Base-by-base conservation (phyloP, 768 basidiomycete species). In the Vararia minispora region DNA sequence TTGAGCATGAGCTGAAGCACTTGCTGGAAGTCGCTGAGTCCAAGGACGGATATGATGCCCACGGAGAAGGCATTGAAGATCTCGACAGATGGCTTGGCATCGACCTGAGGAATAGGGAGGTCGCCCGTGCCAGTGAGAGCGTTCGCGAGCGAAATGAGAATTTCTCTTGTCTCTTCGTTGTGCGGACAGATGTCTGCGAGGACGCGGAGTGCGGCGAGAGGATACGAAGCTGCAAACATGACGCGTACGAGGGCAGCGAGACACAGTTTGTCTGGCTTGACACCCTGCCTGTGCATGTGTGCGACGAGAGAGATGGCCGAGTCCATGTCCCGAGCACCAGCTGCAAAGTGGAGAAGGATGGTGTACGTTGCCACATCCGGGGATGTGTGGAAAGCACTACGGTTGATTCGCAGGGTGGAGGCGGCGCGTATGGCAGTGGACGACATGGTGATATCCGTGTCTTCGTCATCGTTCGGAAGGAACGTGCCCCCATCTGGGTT, bases 41-140 rank as follows among this genome's bases (percentile, higher is more conserved):
- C 79, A 42, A 62, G 62, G 28, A 58, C 56, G 17, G 51, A 54
- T 39, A 83, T 53, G 16, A 72, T 43, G 27, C 72, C 72, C 35
- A 60, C 58, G 10, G 85, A 58, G 14, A 80, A 56, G 14, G 74
- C 64, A 52, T 88, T 85, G 60, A 82, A 72, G 20, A 82, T 49
- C 23, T 56, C 46, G 37, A 58, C 57, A 18, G 63, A 60, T 17
- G 61, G 47, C 12, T 43, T 37, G 21, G 43, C 39, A 20, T 45
- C 31, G 44, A 43, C 17, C 14, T 37, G 44, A 29, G 44, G 41
- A 5, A 47, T 43, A 18, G 39, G 40, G 29, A 21, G 42, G 4
- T n/a, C 16, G 16, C 9, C 28, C 39, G 3, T n/a, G 11, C 14
- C 12, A 7, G 35, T 28, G 38, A 28, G 41, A 11, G 23, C n/a